Evolutionary conservation across 208 protist genomes (phyloP).

Genomic region (Leishmania lainsoni): DNA sequence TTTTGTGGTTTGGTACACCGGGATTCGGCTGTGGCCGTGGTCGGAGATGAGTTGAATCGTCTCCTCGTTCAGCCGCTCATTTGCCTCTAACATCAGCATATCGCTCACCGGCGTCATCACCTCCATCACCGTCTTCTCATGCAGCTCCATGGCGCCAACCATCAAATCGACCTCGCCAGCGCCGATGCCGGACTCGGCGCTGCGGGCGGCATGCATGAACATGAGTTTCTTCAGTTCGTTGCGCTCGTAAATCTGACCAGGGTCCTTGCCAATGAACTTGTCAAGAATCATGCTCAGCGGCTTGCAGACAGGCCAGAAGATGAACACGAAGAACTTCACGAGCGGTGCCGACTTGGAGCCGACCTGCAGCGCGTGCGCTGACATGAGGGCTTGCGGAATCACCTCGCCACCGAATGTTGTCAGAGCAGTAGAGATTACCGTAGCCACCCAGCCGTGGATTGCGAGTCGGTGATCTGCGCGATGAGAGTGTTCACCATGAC

Average conservation of each 20-base stretch:
- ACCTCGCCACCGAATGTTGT: constrained; percentile 97
- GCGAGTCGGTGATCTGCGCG: constrained; percentile 91
- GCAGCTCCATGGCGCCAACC: constrained; percentile 94
- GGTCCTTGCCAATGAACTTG: constrained; percentile 91
- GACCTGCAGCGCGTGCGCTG: constrained; percentile 91
- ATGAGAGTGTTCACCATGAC: constrained; percentile 97
- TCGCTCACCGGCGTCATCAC: constrained; percentile 95
- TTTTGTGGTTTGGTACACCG: constrained; percentile 90
- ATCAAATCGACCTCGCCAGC: constrained; percentile 92
- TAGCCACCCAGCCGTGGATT: constrained; percentile 89
- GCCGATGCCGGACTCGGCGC: constrained; percentile 85
- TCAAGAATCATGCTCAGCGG: constrained; percentile 94
- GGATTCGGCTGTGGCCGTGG: constrained; percentile 93
- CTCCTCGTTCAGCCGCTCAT: constrained; percentile 92
- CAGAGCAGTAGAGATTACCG: constrained; percentile 90
- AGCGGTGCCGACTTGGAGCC: constrained; percentile 91
- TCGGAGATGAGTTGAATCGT: constrained; percentile 92
- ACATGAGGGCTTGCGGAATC: constrained; percentile 94
- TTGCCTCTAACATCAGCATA: constrained; percentile 93
- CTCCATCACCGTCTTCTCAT: constrained; percentile 91
- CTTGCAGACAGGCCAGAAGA: constrained; percentile 94
- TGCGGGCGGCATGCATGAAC: constrained; percentile 91
- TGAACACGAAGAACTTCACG: constrained; percentile 93
- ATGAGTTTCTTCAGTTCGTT: constrained; percentile 97
- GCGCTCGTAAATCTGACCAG: constrained; percentile 95